Conservation (phyloP, 805 yeast genomes). For the Yarrowia sp. region DNA sequence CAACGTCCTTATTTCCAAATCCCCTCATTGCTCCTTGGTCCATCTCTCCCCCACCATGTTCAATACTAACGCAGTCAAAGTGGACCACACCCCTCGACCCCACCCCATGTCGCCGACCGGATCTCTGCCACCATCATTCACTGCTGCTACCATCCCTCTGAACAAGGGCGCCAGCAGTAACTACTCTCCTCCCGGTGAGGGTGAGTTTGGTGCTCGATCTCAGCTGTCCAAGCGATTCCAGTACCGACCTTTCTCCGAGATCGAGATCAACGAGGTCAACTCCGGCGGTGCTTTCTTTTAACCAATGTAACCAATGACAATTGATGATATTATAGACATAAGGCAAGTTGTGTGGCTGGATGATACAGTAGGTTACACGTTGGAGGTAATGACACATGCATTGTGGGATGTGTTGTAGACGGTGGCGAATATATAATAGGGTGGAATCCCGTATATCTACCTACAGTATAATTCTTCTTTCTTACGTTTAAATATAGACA, state of each 20-base stretch:
- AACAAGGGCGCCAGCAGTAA: constrained; percentile 28
- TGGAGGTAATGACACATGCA: background rate
- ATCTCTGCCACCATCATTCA: constrained; percentile 41
- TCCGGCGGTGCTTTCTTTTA: constrained; percentile 68
- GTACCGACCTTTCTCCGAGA: constrained; percentile 56
- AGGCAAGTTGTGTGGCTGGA: background rate
- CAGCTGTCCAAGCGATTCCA: constrained; percentile 73
- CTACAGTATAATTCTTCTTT: too few species aligned
- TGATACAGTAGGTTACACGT: too few species aligned
- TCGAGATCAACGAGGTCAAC: constrained; percentile 72
- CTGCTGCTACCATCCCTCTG: constrained; percentile 37
- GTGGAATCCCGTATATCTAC: too few species aligned
- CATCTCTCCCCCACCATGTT: too few species aligned
- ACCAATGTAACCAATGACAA: constrained; percentile 13
- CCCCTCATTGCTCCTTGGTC: too few species aligned
- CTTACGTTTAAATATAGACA: too few species aligned
- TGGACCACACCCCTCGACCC: constrained; percentile 43
- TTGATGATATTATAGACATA: background rate
- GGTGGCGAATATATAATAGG: too few species aligned
- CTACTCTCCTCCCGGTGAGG: constrained; percentile 32
- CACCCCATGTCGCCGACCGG: constrained; percentile 42
- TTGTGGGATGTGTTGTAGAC: too few species aligned
- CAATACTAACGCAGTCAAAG: constrained; percentile 32
- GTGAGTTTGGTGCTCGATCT: constrained; percentile 47
- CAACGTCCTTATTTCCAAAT: too few species aligned